These are phyloP conservation scores for Stachybotrys elegans DNA, from an alignment of 2,329 filamentous ascomycete species.

Conservation along the genomic window DNA sequence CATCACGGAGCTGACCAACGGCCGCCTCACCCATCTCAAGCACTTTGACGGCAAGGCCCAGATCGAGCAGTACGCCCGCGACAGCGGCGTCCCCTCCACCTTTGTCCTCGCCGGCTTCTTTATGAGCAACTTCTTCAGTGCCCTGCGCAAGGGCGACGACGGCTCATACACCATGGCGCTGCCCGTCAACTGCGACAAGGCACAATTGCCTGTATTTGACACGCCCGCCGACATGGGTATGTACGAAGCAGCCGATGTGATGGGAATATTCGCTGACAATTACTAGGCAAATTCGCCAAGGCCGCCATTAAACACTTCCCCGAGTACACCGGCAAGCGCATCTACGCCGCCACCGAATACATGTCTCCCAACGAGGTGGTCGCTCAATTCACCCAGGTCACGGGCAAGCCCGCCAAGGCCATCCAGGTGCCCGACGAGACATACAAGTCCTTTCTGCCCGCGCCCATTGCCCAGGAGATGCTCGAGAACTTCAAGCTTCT, in stretches of 20 bases:
- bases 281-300: conserved; percentile 27
- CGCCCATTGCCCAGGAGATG: conserved; percentile 26
- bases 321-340: conserved; percentile 20
- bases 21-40: conserved; percentile 30
- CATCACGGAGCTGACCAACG: conserved; percentile 29
- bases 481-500: conserved; percentile 37
- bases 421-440: conserved; percentile 24
- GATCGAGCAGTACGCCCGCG: conserved; percentile 51
- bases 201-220: conserved; percentile 32
- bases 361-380: conserved; percentile 25
- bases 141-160: conserved; percentile 22
- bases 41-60: conserved; percentile 55
- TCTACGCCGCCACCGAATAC: conserved; percentile 32
- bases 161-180: conserved; percentile 21
- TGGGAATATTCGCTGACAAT: not conserved
- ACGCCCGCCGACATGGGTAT: conserved; percentile 33
- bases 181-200: conserved; percentile 23
- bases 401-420: conserved; percentile 25
- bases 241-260: not conserved
- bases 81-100: conserved; percentile 39
- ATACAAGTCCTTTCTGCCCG: conserved; percentile 29
- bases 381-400: conserved; percentile 27
- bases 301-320: conserved; percentile 25
- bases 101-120: conserved; percentile 50
- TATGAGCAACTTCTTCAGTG: conserved; percentile 42